Conservation (phyloP, 768 basidiomycete genomes). For the Hypholoma sublateritium region DNA sequence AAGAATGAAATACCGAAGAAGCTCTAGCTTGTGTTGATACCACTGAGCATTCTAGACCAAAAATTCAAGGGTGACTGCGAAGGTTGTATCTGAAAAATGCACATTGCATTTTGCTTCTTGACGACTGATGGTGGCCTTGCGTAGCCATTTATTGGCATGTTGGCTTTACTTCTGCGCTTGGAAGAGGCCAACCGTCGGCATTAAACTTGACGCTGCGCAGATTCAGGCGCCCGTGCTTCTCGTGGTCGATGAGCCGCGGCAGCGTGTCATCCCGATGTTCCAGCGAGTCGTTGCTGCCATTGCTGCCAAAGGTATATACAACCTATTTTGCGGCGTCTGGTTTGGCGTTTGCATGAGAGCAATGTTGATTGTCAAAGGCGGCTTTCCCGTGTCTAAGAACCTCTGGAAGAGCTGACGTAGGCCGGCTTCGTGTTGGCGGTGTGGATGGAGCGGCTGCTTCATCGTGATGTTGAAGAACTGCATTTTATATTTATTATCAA, state of each 20-base stretch:
- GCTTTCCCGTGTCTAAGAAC: slow-evolving; percentile 49
- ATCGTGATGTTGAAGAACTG: slow-evolving; percentile 65
- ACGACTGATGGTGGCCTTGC: too few relatives aligned
- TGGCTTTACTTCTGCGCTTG: not conserved
- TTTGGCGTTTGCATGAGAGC: not conserved
- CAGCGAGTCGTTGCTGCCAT: slow-evolving; percentile 52
- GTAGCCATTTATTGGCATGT: not conserved
- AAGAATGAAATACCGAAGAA: too few relatives aligned
- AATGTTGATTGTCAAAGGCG: slow-evolving; percentile 54
- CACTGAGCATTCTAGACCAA: too few relatives aligned
- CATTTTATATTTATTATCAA: too few relatives aligned
- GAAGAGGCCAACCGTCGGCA: slow-evolving; percentile 57
- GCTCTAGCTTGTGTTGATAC: too few relatives aligned
- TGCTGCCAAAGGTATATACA: too few relatives aligned
- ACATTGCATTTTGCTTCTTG: too few relatives aligned
- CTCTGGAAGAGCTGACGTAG: slow-evolving; percentile 62
- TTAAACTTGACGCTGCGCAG: slow-evolving; percentile 73
- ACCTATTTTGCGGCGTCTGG: slow-evolving; percentile 40
- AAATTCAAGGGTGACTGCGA: too few relatives aligned
- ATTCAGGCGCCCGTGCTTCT: slow-evolving; percentile 51
- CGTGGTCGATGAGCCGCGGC: slow-evolving; percentile 59
- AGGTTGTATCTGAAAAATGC: too few relatives aligned
- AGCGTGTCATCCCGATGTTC: slow-evolving; percentile 69
- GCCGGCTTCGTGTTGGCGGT: slow-evolving; percentile 63
- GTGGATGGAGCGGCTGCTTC: slow-evolving; percentile 76